Conservation (phyloP, 345 rosid genomes). For the Eutrema japonicum region DNA sequence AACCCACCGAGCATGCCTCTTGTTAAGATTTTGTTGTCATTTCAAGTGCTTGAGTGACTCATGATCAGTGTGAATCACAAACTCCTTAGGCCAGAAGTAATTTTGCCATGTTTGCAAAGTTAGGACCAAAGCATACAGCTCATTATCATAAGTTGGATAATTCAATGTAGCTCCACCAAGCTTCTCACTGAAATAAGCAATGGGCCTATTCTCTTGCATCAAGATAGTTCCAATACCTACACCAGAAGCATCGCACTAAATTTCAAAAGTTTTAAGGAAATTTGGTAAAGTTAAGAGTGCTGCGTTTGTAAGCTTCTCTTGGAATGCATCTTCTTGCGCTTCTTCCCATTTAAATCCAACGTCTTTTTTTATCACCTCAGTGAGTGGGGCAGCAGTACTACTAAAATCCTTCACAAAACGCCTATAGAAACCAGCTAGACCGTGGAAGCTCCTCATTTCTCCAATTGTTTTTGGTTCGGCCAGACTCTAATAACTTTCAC, state of each 20-base stretch:
- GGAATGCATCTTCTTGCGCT: no score
- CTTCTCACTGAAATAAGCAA: no score
- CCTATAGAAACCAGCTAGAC: neutral
- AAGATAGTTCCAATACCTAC: no score
- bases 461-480: neutral
- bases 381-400: neutral
- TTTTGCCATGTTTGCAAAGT: no score
- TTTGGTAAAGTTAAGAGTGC: no score
- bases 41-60: neutral
- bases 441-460: neutral
- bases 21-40: neutral
- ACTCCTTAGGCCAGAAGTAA: no score
- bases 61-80: neutral
- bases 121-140: no score
- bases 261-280: no score
- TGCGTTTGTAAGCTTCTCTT: neutral
- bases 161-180: no score
- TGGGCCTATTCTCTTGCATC: no score
- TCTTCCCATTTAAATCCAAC: neutral
- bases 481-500: neutral
- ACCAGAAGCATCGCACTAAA: no score
- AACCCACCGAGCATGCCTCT: neutral
- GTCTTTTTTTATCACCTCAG: neutral
- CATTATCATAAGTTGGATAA: no score
- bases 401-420: neutral